phyloP scores from a whole-genome alignment of 2,329 filamentous ascomycete genomes.

The Ambrosiella cleistominuta region DNA sequence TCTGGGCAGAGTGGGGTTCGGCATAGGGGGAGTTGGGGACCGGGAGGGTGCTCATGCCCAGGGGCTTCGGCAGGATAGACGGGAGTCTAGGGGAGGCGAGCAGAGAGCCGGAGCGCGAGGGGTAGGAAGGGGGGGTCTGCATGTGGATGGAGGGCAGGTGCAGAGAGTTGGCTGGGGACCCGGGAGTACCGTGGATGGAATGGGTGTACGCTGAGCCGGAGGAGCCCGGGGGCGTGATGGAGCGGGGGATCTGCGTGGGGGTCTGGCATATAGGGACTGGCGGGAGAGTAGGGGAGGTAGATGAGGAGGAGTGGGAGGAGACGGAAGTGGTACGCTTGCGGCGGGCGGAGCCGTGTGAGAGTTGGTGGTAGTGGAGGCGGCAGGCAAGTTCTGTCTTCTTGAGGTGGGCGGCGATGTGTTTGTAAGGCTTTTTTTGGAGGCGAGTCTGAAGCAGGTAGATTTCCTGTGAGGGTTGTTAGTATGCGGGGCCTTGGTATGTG shows the following conservation, averaged over 20 bases:
- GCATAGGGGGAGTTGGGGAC: constrained; percentile 24
- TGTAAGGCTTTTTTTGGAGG: constrained; percentile 78
- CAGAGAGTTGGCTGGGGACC: constrained; percentile 22
- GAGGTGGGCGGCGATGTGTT: constrained; percentile 69
- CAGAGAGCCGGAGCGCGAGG: constrained; percentile 15
- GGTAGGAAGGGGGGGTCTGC: constrained; percentile 14
- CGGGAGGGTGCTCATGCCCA: constrained; percentile 27
- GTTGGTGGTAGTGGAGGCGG: constrained; percentile 72
- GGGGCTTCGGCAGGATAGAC: constrained; percentile 50
- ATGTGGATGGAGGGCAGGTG: constrained; percentile 34
- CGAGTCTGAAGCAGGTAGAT: constrained; percentile 69
- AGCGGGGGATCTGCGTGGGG: constrained; percentile 27
- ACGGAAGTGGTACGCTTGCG: constrained; percentile 59
- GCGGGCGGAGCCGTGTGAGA: constrained; percentile 66
- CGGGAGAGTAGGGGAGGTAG: constrained; percentile 33
- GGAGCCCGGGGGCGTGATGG: constrained; percentile 30
- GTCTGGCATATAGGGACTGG: constrained; percentile 23
- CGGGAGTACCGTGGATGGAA: constrained; percentile 21
- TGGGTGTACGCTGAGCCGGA: constrained; percentile 26
- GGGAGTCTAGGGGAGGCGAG: constrained; percentile 34
- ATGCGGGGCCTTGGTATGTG: not conserved
- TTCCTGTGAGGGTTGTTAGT: constrained; percentile 36
- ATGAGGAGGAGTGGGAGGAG: constrained; percentile 43
- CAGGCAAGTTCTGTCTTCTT: constrained; percentile 81
- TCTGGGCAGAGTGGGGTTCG: constrained; percentile 29